phyloP scores from a whole-genome alignment of 2,329 filamentous ascomycete genomes.

The Phialophora tarda region DNA sequence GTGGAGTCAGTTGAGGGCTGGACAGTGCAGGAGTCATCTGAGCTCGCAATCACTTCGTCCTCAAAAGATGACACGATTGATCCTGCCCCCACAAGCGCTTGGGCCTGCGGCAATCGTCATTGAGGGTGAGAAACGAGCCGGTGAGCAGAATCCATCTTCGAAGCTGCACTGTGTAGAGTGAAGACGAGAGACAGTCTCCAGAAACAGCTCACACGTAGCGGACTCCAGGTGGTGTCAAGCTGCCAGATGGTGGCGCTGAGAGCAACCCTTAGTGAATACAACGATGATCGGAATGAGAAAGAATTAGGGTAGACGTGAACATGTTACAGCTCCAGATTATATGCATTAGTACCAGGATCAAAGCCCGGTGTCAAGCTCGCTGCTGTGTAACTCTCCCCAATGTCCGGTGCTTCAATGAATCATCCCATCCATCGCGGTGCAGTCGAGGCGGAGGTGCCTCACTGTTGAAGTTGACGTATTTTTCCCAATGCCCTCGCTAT shows the following conservation, averaged over 20 bases:
- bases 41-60: too few relatives aligned
- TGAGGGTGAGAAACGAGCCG: background rate
- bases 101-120: background rate
- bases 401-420: constrained; percentile 2
- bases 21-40: too few relatives aligned
- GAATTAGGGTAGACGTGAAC: background rate
- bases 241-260: too few relatives aligned
- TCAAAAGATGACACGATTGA: too few relatives aligned
- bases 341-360: background rate
- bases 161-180: too few relatives aligned
- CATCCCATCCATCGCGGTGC: background rate
- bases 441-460: background rate
- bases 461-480: background rate
- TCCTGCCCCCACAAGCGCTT: background rate
- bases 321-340: background rate
- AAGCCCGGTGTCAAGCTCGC: constrained; percentile 1
- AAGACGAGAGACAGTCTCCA: too few relatives aligned
- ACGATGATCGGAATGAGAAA: background rate
- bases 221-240: too few relatives aligned
- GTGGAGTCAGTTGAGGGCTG: too few relatives aligned
- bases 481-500: constrained; percentile 22
- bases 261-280: background rate
- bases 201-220: too few relatives aligned
- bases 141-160: background rate
- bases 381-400: constrained; percentile 13